These are phyloP conservation scores for Coriolopsis trogii DNA, from an alignment of 1,284 basidiomycete species.

Conservation along the genomic window DNA sequence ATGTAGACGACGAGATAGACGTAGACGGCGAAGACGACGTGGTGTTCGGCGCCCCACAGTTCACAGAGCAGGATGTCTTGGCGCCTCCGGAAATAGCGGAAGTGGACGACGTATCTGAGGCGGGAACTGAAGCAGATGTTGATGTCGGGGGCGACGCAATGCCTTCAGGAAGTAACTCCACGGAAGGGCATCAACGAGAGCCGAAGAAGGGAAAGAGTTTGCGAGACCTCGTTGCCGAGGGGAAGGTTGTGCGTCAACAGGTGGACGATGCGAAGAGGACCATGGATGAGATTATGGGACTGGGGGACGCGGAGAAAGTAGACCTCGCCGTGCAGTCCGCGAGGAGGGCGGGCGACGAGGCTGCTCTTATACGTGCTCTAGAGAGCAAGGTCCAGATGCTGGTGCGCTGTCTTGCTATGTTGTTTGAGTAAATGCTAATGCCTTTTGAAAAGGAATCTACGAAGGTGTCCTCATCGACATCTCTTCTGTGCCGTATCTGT, in stretches of 20 bases:
- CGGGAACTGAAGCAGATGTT: constrained; percentile 40
- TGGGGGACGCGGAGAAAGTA: constrained; percentile 49
- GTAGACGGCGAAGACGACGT: constrained; percentile 75
- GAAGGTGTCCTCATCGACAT: constrained; percentile 46
- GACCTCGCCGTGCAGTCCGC: constrained; percentile 55
- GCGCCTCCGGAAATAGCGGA: constrained; percentile 15
- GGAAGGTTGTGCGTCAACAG: constrained; percentile 43
- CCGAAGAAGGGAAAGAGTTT: constrained; percentile 37
- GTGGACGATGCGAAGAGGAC: constrained; percentile 40
- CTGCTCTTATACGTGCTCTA: constrained; percentile 53
- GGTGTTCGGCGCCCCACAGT: constrained; percentile 69
- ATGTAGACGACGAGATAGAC: constrained; percentile 78
- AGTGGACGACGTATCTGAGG: constrained; percentile 13
- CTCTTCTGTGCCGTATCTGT: constrained; percentile 72
- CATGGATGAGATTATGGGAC: constrained; percentile 45
- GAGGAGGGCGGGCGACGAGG: constrained; percentile 48
- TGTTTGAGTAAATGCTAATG: background rate
- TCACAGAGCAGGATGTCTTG: constrained; percentile 71
- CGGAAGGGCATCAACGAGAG: constrained; percentile 4
- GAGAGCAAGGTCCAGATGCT: constrained; percentile 62
- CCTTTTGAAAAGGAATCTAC: constrained; percentile 45
- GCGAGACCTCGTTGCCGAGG: constrained; percentile 54
- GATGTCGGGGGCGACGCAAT: constrained; percentile 39
- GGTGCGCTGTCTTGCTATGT: constrained; percentile 40
- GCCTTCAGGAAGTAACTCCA: constrained; percentile 35